Evolutionary conservation across 345 rosid species (phyloP), one percentile per base, ranked within the genome.

Genomic region (Dimocarpus longan): DNA sequence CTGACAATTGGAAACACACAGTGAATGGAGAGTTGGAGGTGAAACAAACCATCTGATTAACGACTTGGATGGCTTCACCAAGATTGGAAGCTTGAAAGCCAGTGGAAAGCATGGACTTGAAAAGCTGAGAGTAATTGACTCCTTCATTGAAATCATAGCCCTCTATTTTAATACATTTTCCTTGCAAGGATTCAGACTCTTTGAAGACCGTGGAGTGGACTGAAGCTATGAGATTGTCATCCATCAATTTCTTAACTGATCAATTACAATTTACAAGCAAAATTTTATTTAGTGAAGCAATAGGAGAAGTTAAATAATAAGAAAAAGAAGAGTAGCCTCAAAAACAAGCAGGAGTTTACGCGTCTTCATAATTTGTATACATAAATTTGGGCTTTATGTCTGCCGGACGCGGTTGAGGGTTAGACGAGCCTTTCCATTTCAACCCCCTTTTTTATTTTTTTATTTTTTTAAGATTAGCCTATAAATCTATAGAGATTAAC

Each of bases 81-180:
- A 96, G 90, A 78, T 96, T 94, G n/a, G 99, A 91, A 70, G 98
- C 98, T 84, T 96, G 99, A 80, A 94, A 96, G 9, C 98, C 99
- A 60, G 97, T 93, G 66, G 97, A 89, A 78, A 86, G 73, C 95
- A 96, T 83, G 76, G 97, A 94, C 60, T 84, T 83, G 67, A 96
- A 87, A 78, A 96, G 92, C 83, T 79, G 77, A 7, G 86, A 77
- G 76, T 91, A 90, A 70, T 90, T 79, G 0, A 93, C 85, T 39
- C 98, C 97, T 24, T 87, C 73, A 56, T 93, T 92, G 87, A 96
- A 96, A 82, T 93, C 95, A 77, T 93, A 94, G 26, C 98, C 98
- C 77, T 94, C 87, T 43, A 93, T 91, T 77, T 89, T 86, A 5
- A 76, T 64, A 79, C 86, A 85, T 70, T 87, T 93, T 0, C 97